A percentile compares a stretch with the other conserved stretches of the same genome.
These are phyloP conservation scores for Otatea glauca DNA, from an alignment of 176 grass and related monocot genomes.

Conservation along the genomic window DNA sequence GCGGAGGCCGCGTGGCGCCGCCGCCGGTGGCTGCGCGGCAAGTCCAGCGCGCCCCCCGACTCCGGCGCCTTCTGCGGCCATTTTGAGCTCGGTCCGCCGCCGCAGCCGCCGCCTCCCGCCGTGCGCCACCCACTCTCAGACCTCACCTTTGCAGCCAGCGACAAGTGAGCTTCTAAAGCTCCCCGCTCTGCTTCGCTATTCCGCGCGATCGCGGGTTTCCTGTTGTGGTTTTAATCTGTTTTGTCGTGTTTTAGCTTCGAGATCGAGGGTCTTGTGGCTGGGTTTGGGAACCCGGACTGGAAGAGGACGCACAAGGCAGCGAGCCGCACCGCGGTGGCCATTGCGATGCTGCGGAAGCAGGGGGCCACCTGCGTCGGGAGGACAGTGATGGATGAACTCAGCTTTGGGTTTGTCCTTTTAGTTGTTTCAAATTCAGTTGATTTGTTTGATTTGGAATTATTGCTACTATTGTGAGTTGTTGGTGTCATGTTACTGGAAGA, in stretches of 20 bases:
- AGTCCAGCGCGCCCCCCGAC: slow-evolving; percentile 24
- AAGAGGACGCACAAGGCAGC: slow-evolving; percentile 71
- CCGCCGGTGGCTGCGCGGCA: slow-evolving; percentile 52
- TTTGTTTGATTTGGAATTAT: slow-evolving; percentile 27
- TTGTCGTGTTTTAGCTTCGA: slow-evolving; percentile 63
- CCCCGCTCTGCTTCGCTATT: slow-evolving; percentile 2
- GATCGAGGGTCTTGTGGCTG: slow-evolving; percentile 78
- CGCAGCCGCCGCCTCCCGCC: slow-evolving; percentile 76
- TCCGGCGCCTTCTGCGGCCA: slow-evolving; percentile 71
- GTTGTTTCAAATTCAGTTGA: slow-evolving; percentile 19
- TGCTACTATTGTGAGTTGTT: not conserved
- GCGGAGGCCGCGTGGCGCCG: slow-evolving; percentile 68
- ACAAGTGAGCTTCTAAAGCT: slow-evolving; percentile 59
- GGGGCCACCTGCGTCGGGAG: slow-evolving; percentile 75
- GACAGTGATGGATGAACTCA: slow-evolving; percentile 92
- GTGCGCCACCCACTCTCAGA: slow-evolving; percentile 57
- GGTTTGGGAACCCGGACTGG: slow-evolving; percentile 96
- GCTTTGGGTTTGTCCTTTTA: slow-evolving; percentile 68
- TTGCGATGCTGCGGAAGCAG: slow-evolving; percentile 71
- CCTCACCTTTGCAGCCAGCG: slow-evolving; percentile 85
- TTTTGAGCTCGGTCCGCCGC: slow-evolving; percentile 62
- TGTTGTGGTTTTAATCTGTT: slow-evolving; percentile 9
- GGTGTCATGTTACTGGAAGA: not conserved
- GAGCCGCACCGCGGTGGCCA: slow-evolving; percentile 58
- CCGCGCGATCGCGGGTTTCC: slow-evolving; percentile 4